Evolutionary conservation across 805 yeast genomes (phyloP).

Genomic region (Yamadazyma sp.): DNA sequence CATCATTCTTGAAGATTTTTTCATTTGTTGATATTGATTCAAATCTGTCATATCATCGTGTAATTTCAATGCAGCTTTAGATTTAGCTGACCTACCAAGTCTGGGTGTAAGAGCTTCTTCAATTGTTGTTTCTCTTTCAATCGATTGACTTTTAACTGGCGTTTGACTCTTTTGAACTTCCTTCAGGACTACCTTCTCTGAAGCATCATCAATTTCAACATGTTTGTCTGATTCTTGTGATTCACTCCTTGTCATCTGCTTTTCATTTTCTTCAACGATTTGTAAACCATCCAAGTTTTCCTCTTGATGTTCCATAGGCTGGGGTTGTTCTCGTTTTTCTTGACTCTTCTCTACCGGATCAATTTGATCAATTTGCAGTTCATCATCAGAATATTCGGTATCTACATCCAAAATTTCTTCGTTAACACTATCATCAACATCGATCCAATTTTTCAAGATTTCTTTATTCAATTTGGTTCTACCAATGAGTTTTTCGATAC

Average conservation of each 20-base stretch:
- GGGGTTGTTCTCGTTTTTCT: conserved; percentile 5
- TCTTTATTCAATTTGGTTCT: conserved; percentile 42
- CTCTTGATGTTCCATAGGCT: conserved; percentile 1
- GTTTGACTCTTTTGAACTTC: conserved; percentile 4
- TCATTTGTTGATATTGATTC: conserved; percentile 54
- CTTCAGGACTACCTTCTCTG: conserved; percentile 9
- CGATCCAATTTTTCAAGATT: conserved; percentile 39
- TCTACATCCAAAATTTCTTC: conserved; percentile 23
- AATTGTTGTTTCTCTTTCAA: neutral
- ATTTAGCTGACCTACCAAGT: conserved; percentile 55
- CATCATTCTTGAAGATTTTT: conserved; percentile 43
- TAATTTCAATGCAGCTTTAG: conserved; percentile 61
- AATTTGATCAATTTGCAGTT: neutral
- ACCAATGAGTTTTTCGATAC: conserved; percentile 50
- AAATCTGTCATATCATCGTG: conserved; percentile 69
- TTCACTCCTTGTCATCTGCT: conserved; percentile 1
- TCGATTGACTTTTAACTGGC: conserved; percentile 1
- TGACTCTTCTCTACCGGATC: conserved; percentile 1
- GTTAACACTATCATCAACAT: conserved; percentile 16
- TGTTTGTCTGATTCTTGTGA: neutral
- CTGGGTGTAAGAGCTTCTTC: conserved; percentile 4
- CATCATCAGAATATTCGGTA: conserved; percentile 16
- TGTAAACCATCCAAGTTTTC: neutral
- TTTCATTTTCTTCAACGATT: conserved; percentile 1
- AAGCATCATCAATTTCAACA: neutral